Evolutionary conservation across 441 rosid genomes (phyloP).

Genomic region (Erysimum pusillum): DNA sequence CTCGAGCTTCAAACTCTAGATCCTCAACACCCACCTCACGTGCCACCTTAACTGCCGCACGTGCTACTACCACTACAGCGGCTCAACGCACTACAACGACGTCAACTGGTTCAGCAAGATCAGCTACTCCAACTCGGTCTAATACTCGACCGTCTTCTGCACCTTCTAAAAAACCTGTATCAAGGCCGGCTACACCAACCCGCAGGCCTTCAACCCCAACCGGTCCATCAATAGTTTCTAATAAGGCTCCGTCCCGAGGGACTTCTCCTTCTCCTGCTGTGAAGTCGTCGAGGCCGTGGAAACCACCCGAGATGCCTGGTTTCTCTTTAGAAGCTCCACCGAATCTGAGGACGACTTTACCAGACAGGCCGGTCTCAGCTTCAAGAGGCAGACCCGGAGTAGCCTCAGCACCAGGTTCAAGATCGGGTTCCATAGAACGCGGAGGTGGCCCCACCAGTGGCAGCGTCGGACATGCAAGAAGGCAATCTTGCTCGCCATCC

Average conservation of each 20-base stretch:
- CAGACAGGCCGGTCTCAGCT: constrained; percentile 74
- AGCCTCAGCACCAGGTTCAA: constrained; percentile 51
- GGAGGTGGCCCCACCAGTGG: constrained; percentile 30
- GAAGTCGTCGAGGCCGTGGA: constrained; percentile 80
- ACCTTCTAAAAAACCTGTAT: constrained; percentile 61
- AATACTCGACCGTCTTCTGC: constrained; percentile 65
- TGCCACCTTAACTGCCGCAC: constrained; percentile 55
- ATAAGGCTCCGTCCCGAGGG: constrained; percentile 65
- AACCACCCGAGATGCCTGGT: constrained; percentile 94
- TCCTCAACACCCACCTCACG: constrained; percentile 83
- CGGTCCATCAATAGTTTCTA: constrained; percentile 57
- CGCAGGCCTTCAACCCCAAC: constrained; percentile 52
- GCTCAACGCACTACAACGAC: constrained; percentile 31
- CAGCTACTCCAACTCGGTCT: constrained; percentile 72
- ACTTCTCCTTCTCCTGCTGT: constrained; percentile 59
- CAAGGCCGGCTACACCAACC: constrained; percentile 64
- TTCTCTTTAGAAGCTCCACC: constrained; percentile 96
- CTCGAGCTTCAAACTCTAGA: constrained; percentile 56
- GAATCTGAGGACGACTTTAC: constrained; percentile 78
- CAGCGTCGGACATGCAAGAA: constrained; percentile 30
- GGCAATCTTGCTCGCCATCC: constrained; percentile 52
- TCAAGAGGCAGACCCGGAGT: constrained; percentile 64
- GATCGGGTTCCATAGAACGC: constrained; percentile 48
- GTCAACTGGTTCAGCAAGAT: constrained; percentile 46
- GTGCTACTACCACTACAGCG: constrained; percentile 41